phyloP scores from a whole-genome alignment of 305 asterid species.

The Fraxinus dipetala region DNA sequence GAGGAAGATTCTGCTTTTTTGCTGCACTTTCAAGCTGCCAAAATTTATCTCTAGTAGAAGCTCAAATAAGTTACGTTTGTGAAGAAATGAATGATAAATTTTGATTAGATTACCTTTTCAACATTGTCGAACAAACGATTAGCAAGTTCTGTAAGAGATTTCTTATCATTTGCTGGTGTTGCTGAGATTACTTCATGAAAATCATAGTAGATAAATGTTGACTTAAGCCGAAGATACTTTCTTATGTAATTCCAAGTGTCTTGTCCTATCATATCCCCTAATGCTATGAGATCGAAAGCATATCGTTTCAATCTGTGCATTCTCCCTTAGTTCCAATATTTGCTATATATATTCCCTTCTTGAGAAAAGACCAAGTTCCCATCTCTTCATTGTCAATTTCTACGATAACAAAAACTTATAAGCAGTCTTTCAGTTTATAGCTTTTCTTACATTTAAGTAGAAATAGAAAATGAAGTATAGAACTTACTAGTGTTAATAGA shows the following conservation, averaged over 20 bases:
- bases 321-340: constrained; percentile 62
- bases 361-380: constrained; percentile 67
- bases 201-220: constrained; percentile 72
- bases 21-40: constrained; percentile 63
- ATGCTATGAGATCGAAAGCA: constrained; percentile 72
- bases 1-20: constrained; percentile 43
- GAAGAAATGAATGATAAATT: neutral
- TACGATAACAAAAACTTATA: constrained; percentile 8
- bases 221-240: constrained; percentile 55
- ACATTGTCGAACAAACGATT: constrained; percentile 67
- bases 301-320: constrained; percentile 58
- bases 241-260: constrained; percentile 70
- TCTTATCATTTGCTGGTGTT: constrained; percentile 47
- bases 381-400: constrained; percentile 66
- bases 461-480: neutral
- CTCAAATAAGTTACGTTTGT: neutral
- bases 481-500: constrained; percentile 46
- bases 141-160: constrained; percentile 58
- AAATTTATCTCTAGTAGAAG: neutral
- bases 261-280: constrained; percentile 69
- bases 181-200: constrained; percentile 70
- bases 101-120: constrained; percentile 44
- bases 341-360: constrained; percentile 62
- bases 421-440: neutral
- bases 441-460: neutral